These are phyloP conservation scores for Aspergillus carbonarius DNA, from an alignment of 2,329 filamentous ascomycete species.

Conservation along the genomic window DNA sequence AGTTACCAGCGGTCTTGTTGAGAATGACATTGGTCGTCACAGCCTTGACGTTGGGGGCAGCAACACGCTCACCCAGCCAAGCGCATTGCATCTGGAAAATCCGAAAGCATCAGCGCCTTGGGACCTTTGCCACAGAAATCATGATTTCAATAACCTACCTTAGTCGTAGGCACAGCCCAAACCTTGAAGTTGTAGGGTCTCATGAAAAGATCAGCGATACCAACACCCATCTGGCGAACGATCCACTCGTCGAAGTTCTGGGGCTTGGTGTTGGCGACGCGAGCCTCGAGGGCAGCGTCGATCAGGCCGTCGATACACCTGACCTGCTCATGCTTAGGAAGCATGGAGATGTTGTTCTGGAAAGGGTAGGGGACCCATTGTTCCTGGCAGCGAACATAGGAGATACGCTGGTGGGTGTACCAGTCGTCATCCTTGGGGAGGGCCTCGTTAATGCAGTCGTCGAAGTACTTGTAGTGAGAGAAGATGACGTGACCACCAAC, in stretches of 20 bases:
- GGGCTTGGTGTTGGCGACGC: slow-evolving; percentile 86
- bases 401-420: slow-evolving; percentile 98
- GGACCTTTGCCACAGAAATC: neutral
- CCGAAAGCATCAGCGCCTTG: slow-evolving; percentile 9
- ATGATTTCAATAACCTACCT: slow-evolving; percentile 58
- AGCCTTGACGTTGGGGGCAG: slow-evolving; percentile 90
- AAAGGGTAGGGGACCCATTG: slow-evolving; percentile 99
- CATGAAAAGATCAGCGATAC: slow-evolving; percentile 96
- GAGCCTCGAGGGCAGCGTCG: slow-evolving; percentile 83
- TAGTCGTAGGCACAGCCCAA: slow-evolving; percentile 96
- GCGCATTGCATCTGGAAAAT: slow-evolving; percentile 85
- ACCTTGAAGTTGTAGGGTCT: slow-evolving; percentile 99
- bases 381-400: slow-evolving; percentile 95
- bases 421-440: slow-evolving; percentile 92
- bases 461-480: slow-evolving; percentile 99
- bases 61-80: slow-evolving; percentile 98
- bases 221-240: slow-evolving; percentile 82
- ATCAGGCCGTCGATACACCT: slow-evolving; percentile 93
- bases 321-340: slow-evolving; percentile 96
- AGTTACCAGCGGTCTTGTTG: slow-evolving; percentile 93
- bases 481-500: slow-evolving; percentile 98
- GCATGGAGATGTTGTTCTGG: slow-evolving; percentile 99
- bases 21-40: slow-evolving; percentile 93
- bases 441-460: slow-evolving; percentile 97
- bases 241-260: slow-evolving; percentile 99